Base-by-base conservation (phyloP, 2,329 filamentous ascomycete genomes). In the Colletotrichum brevisporum region DNA sequence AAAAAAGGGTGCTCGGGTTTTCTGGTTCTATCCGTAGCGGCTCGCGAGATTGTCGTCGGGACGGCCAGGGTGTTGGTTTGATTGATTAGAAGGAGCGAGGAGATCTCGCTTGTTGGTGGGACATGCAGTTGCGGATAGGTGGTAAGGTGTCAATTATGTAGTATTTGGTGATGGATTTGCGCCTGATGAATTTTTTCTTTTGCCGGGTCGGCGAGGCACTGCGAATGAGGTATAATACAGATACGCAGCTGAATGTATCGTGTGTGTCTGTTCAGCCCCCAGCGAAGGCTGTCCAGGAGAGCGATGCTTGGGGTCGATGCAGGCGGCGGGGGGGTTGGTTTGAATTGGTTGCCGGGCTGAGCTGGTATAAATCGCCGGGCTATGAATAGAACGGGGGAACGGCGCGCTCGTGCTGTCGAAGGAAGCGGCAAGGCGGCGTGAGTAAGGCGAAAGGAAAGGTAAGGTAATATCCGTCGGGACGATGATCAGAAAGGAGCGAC, bases 381-480 rank as follows among this genome's bases (percentile, higher is more conserved):
- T 70, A 70, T 70, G 67, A 70, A 68, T 70, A 68, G 67, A 70
- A 58, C 51, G 63, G 63, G 63, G 63, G 63, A 63, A 70, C 21
- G 47, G 63, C 39, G 53, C 52, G 50, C 54, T 61, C 63, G 63
- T 39, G 55, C 41, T 43, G 41, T 15, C 41, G 41, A 67, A 67
- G 51, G 36, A 45, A 45, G 36, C 48, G 55, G 54, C 27, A 54
- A 56, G 63, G 41, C 39, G 56, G 50, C 43, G 36, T 58, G 51
- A 57, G 43, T 26, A 52, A 57, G 54, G 48, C 48, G 66, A 56
- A 57, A 41, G 31, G 8, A 21, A 24, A 53, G 18, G 59, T 52
- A 36, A 36, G 31, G 31, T 36, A 36, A 36, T 36, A 60, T 50
- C 36, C 45, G 26, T 18, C 5, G 18, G 41, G 36, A 50, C 16